Evolutionary conservation across 2,329 filamentous ascomycete species (phyloP), one percentile per base, ranked within the genome.

Genomic region (Aureobasidium sp.): DNA sequence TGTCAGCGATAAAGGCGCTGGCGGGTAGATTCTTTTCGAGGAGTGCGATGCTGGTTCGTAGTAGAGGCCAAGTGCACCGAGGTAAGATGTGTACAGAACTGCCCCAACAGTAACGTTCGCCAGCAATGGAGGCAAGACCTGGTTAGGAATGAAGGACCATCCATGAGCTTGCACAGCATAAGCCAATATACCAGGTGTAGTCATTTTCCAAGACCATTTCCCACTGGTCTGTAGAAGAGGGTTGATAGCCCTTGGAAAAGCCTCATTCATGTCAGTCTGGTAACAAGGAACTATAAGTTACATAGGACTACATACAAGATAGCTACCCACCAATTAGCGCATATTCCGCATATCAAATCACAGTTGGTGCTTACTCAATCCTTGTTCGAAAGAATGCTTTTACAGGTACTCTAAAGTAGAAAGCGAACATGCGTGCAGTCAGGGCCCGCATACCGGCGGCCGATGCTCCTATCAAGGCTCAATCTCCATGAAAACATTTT

Each of bases 361-460:
- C 17, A 34, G 17, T 58, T 23, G 15, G 29, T 23, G 80, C 81
- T 72, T 91, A 96, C 78, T 97, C 92, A 66, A 97, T 91, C 63
- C 92, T 81, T 1, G 90, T 92, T 64, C 90, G 85, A 76, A 97
- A 96, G 73, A 97, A 97, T 17, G 91, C 89, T 76, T 96, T 96
- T 59, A 91, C 89, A 0, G 92, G 92, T 0, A 91, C 90, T 62
- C 91, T 83, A 72, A 96, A 97, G 77, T 96, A 97, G 69, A 96
- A 96, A 27, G 91, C 87, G 61, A 96, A 83, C 69, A 91, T 80
- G 71, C 95, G 89, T 8, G 90, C 88, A 68, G 88, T 92, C 65
- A 96, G 74, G 32, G 91, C 92, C 51, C 92, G 88, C 66, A 91
- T 89, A 44, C 90, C 85, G 26, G 91, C 91, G 5, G 91, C 91